Base-by-base conservation (phyloP, 2,329 filamentous ascomycete species). In the Aspergillus sp. region DNA sequence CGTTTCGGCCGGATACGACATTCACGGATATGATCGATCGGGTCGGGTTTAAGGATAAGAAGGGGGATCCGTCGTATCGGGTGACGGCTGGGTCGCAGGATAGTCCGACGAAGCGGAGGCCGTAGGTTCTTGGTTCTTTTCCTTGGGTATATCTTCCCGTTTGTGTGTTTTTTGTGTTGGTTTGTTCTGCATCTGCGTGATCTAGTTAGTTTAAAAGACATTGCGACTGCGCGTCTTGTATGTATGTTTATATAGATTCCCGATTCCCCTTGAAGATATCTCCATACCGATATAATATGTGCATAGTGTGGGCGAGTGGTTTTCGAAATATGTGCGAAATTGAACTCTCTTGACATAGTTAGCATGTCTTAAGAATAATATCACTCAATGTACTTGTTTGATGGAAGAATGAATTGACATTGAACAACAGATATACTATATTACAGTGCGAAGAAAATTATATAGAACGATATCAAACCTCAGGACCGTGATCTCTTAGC, bases 1-100 rank as follows among this genome's bases (percentile, higher is more conserved):
- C 63, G 16, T 45, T 62, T 14, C 64, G 69, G 11, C 75, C 73
- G 4, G 69, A 73, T 52, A 76, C 73, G 6, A 76, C 72, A 0
- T 77, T 78, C 45, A 69, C 70, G 9, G 71, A 76, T 57, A 67
- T 77, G 65, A 75, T 78, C 64, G 71, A 73, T 56, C 65, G 64
- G n/a, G 73, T 71, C 22, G 75, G 73, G 3, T 75, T 75, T 55
- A 67, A 69, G 58, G 66, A 69, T 63, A 56, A 61, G 1, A 65
- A 62, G 32, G 72, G 69, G 0, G 70, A 72, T 45, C 66, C 68
- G 9, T 68, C 65, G 50, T 75, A 68, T 56, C 67, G 68, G n/a
- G 67, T 74, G 12, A 62, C 60, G 5, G 63, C 63, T 26, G 65
- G 69, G 3, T 65, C 69, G 20, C 52, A n/a, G 50, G 31, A 24